These are phyloP conservation scores for Kluyveromyces dobzhanskii DNA, from an alignment of 805 yeast genomes.

Conservation along the genomic window DNA sequence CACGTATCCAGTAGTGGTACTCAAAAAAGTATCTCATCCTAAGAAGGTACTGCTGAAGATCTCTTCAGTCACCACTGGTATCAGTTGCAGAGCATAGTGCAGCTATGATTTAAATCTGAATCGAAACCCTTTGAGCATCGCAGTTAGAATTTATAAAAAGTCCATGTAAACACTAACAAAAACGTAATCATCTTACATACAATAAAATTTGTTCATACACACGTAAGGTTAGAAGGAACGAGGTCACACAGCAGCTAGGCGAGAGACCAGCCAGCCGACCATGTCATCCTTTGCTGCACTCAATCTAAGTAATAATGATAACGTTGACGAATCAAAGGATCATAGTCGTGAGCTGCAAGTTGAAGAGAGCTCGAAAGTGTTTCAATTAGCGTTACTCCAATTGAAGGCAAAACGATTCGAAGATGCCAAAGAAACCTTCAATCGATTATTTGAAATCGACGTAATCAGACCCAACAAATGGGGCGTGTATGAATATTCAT, in stretches of 20 bases:
- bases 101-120: too few species aligned
- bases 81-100: too few species aligned
- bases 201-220: too few species aligned
- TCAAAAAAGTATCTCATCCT: conserved; percentile 1
- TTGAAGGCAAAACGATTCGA: conserved; percentile 45
- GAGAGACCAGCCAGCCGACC: too few species aligned
- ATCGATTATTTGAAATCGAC: conserved; percentile 56
- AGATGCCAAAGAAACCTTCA: conserved; percentile 48
- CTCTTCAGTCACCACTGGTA: too few species aligned
- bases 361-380: conserved; percentile 74
- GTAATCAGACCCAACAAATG: conserved; percentile 46
- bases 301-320: conserved; percentile 67
- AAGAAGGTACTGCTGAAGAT: neutral
- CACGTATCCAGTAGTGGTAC: conserved; percentile 3
- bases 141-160: too few species aligned
- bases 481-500: conserved; percentile 27
- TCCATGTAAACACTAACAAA: too few species aligned
- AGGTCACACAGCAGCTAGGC: too few species aligned
- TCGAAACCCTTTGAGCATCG: too few species aligned
- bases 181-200: too few species aligned
- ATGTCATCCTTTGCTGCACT: conserved; percentile 71
- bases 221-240: too few species aligned
- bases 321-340: conserved; percentile 65
- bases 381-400: conserved; percentile 56
- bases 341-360: conserved; percentile 86